Percentiles rank a stretch among this genome's conserved stretches.
Evolutionary conservation across 2,329 filamentous ascomycete species (phyloP).

Genomic region (Diaporthe sp.): DNA sequence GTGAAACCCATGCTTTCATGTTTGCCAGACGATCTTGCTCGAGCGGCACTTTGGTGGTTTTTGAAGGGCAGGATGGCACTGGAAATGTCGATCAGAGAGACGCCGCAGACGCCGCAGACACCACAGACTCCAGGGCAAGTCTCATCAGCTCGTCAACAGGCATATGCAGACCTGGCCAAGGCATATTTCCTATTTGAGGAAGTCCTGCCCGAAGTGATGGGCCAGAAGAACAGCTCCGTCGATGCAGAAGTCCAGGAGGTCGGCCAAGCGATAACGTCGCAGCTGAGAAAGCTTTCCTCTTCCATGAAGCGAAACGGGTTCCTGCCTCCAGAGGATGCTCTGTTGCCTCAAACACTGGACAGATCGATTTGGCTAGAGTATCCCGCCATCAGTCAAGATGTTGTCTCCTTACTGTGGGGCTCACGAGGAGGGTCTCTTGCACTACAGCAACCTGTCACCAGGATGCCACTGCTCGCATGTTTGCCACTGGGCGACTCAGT

Average conservation of each 20-base stretch:
- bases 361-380: conserved; percentile 87
- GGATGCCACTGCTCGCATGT: conserved; percentile 72
- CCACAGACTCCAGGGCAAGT: conserved; percentile 68
- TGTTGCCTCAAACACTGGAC: conserved; percentile 83
- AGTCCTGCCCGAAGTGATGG: conserved; percentile 63
- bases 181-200: conserved; percentile 82
- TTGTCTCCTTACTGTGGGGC: conserved; percentile 78
- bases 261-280: conserved; percentile 70
- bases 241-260: conserved; percentile 66
- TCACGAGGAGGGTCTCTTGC: conserved; percentile 65
- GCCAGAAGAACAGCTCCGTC: conserved; percentile 56
- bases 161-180: conserved; percentile 88
- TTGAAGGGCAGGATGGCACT: conserved; percentile 82
- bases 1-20: conserved; percentile 75
- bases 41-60: conserved; percentile 91
- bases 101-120: conserved; percentile 66
- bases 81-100: conserved; percentile 78
- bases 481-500: conserved; percentile 83
- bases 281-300: conserved; percentile 79
- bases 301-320: conserved; percentile 90
- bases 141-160: conserved; percentile 75
- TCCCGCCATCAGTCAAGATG: conserved; percentile 79
- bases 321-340: conserved; percentile 76
- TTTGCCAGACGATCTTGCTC: conserved; percentile 75
- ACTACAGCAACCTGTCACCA: conserved; percentile 60